phyloP scores from a whole-genome alignment of 345 rosid genomes.

The Brassica rapa region DNA sequence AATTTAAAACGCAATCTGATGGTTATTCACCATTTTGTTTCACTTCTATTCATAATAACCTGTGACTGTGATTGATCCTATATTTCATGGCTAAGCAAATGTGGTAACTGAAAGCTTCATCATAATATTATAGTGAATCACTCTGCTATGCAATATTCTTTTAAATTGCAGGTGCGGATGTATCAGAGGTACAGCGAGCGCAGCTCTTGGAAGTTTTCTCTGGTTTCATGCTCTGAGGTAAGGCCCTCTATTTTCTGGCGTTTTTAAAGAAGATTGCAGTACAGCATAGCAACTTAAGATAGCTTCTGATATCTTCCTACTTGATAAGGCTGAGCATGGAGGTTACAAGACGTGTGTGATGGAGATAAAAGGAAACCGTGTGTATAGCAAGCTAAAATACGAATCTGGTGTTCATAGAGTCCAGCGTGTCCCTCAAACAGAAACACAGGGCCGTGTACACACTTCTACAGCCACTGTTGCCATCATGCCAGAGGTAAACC shows the following conservation, averaged over 20 bases:
- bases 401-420: conserved; percentile 98
- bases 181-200: conserved; percentile 85
- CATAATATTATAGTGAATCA: background rate
- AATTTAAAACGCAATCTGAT: background rate
- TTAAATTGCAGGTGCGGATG: conserved; percentile 65
- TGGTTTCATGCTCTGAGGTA: conserved; percentile 84
- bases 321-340: conserved; percentile 82
- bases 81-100: conserved; percentile 22
- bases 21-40: conserved; percentile 6
- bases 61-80: background rate
- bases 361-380: conserved; percentile 86
- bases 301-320: conserved; percentile 21
- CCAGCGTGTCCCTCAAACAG: conserved; percentile 97
- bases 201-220: conserved; percentile 71
- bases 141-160: conserved; percentile 25
- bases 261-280: background rate
- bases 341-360: conserved; percentile 94
- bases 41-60: background rate
- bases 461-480: conserved; percentile 99
- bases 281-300: conserved; percentile 3
- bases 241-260: background rate
- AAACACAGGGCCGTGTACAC: conserved; percentile 93
- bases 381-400: conserved; percentile 89
- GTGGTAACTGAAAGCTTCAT: background rate
- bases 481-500: conserved; percentile 90